phyloP scores from a whole-genome alignment of 1,139 yeast species.

The Geotrichum carabidarum region DNA sequence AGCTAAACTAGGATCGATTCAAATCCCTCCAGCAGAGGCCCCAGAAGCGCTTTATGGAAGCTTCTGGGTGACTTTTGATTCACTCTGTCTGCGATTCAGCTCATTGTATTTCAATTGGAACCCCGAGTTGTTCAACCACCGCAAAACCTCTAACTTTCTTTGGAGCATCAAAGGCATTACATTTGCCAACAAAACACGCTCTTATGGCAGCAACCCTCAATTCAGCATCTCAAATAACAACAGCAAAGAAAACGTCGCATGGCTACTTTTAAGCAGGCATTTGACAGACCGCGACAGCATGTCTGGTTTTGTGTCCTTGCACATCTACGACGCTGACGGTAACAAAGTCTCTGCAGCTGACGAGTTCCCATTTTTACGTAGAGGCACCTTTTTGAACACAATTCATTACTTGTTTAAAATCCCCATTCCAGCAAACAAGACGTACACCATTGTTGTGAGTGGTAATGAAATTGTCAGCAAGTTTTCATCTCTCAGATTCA shows the following conservation, averaged over 20 bases:
- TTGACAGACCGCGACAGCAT: constrained; percentile 19
- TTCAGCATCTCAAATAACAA: constrained; percentile 42
- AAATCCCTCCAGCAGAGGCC: constrained; percentile 17
- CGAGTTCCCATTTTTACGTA: constrained; percentile 22
- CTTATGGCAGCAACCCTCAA: constrained; percentile 46
- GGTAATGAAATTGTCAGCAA: constrained; percentile 32
- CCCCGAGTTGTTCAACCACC: constrained; percentile 38
- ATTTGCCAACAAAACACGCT: constrained; percentile 16
- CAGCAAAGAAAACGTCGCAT: constrained; percentile 38
- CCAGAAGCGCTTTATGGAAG: constrained; percentile 21
- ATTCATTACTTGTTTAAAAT: constrained; percentile 29
- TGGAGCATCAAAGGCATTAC: constrained; percentile 24
- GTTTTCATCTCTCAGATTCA: constrained; percentile 31
- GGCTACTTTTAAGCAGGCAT: constrained; percentile 48
- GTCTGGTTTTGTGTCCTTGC: constrained; percentile 25
- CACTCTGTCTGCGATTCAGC: constrained; percentile 46
- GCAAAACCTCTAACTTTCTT: constrained; percentile 38
- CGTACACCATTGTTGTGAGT: constrained; percentile 30
- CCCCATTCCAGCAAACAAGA: constrained; percentile 27
- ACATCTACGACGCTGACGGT: constrained; percentile 25
- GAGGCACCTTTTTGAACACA: constrained; percentile 31
- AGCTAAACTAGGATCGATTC: constrained; percentile 16
- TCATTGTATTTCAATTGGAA: constrained; percentile 69
- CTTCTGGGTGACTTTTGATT: constrained; percentile 37
- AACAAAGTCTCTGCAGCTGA: constrained; percentile 22